Percentiles rank a stretch among this genome's conserved stretches.
These are phyloP conservation scores for Neurospora terricola DNA, from an alignment of 495 filamentous ascomycete species.

Conservation along the genomic window DNA sequence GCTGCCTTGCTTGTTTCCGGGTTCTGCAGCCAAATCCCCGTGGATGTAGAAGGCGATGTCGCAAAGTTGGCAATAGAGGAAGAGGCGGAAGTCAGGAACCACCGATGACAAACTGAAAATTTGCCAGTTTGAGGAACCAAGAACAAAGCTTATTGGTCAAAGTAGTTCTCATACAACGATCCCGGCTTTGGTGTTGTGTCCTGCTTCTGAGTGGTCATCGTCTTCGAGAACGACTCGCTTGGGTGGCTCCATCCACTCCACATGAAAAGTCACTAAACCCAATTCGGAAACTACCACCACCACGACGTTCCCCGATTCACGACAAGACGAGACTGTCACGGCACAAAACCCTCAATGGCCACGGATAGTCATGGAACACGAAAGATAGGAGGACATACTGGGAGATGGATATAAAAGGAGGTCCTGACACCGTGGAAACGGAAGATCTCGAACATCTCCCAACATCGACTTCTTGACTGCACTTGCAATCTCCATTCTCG, in stretches of 20 bases:
- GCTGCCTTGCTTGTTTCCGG: background rate
- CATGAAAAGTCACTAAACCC: background rate
- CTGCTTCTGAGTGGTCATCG: background rate
- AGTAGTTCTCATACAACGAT: background rate
- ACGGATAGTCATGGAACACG: background rate
- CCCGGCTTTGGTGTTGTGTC: background rate
- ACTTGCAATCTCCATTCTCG: background rate
- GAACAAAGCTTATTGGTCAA: background rate
- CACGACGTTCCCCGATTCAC: background rate
- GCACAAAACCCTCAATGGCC: background rate
- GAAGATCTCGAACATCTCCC: background rate
- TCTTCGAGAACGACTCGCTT: background rate
- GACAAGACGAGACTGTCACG: background rate
- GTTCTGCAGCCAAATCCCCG: background rate
- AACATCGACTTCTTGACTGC: background rate
- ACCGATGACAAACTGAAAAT: slow-evolving; percentile 1
- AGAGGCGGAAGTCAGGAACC: background rate
- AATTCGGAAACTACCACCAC: background rate
- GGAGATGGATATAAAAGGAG: background rate
- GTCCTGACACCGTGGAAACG: background rate
- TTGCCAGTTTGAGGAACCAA: background rate
- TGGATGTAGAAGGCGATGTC: too few species aligned
- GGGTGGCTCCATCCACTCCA: background rate
- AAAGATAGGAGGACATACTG: background rate
- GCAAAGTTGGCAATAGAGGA: too few species aligned